phyloP scores from a whole-genome alignment of 768 basidiomycete species.

The Suillus subluteus region DNA sequence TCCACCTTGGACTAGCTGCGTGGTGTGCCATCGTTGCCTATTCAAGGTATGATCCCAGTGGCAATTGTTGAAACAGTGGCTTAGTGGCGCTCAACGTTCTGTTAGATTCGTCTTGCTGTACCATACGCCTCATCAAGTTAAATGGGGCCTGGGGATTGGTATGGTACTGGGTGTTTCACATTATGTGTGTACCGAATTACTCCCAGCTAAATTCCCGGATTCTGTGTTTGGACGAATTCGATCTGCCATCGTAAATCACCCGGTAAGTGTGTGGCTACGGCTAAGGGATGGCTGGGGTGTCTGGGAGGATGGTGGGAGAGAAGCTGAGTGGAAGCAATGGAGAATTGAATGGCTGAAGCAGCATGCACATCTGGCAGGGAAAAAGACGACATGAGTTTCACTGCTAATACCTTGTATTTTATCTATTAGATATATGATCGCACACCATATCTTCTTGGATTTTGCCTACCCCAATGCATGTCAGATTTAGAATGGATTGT shows the following conservation, averaged over 20 bases:
- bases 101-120: slow-evolving; percentile 71
- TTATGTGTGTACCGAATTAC: slow-evolving; percentile 59
- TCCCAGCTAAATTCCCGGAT: slow-evolving; percentile 56
- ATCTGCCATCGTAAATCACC: slow-evolving; percentile 53
- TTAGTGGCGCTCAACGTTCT: neutral
- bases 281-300: slow-evolving; percentile 83
- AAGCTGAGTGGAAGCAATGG: slow-evolving; percentile 74
- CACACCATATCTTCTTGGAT: neutral
- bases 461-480: neutral
- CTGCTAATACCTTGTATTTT: neutral
- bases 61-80: neutral
- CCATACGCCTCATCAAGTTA: slow-evolving; percentile 71
- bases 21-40: slow-evolving; percentile 76
- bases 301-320: slow-evolving; percentile 79
- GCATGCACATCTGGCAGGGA: slow-evolving; percentile 22
- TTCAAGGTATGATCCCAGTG: slow-evolving; percentile 59
- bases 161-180: slow-evolving; percentile 51
- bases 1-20: slow-evolving; percentile 52
- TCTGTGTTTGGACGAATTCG: slow-evolving; percentile 58
- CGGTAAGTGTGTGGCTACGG: slow-evolving; percentile 64
- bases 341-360: slow-evolving; percentile 55
- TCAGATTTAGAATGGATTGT: neutral
- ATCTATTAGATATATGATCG: neutral
- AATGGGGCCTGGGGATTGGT: slow-evolving; percentile 77
- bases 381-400: slow-evolving; percentile 14